Conservation (phyloP, 1,284 basidiomycete species). For the Irpex sp. region DNA sequence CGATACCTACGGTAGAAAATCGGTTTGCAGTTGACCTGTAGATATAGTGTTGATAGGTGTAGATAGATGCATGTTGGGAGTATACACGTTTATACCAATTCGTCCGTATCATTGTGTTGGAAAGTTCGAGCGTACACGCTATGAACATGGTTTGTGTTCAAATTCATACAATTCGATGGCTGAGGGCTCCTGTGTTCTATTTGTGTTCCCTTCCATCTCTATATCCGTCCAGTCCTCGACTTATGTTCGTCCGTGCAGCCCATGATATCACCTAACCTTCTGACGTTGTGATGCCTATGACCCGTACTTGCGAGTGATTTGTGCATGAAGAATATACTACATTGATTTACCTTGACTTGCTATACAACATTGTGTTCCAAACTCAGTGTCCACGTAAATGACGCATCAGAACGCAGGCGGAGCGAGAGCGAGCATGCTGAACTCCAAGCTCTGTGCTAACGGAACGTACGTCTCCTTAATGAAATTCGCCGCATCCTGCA, state of each 20-base stretch:
- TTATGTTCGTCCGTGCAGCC: too few relatives aligned
- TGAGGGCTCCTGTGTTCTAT: too few relatives aligned
- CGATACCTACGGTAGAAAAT: background rate
- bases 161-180: too few relatives aligned
- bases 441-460: slow-evolving; percentile 47
- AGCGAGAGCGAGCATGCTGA: slow-evolving; percentile 39
- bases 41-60: background rate
- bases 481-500: slow-evolving; percentile 65
- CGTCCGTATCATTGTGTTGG: too few relatives aligned
- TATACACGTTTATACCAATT: background rate
- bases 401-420: slow-evolving; percentile 6
- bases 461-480: slow-evolving; percentile 63
- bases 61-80: background rate
- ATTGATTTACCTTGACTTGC: background rate
- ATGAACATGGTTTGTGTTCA: too few relatives aligned
- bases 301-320: background rate
- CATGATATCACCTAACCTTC: too few relatives aligned
- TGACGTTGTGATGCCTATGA: too few relatives aligned
- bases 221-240: too few relatives aligned
- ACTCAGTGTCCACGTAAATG: background rate
- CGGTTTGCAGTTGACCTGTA: background rate
- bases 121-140: too few relatives aligned
- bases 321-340: background rate
- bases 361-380: background rate
- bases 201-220: too few relatives aligned